Conservation (phyloP, 2,329 filamentous ascomycete genomes). For the Pseudonectria foliicola region DNA sequence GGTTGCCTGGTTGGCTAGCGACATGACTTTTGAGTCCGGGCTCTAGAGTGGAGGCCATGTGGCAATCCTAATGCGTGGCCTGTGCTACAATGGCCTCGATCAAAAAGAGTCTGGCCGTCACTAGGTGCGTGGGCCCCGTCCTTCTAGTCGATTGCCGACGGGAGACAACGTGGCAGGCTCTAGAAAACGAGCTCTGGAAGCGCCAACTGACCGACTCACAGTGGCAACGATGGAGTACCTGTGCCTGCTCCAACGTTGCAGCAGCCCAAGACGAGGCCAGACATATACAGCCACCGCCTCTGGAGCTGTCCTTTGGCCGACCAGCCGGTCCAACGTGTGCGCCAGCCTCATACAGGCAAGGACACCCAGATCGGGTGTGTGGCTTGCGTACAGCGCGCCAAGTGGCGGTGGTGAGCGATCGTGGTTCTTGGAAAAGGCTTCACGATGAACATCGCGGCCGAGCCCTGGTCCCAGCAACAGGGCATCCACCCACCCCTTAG, state of each 20-base stretch:
- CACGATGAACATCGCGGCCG: too few species aligned
- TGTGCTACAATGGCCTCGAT: too few species aligned
- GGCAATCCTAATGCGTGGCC: constrained; percentile 15
- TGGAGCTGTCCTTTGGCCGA: constrained; percentile 2
- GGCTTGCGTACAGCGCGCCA: constrained; percentile 6
- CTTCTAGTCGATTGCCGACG: constrained; percentile 11
- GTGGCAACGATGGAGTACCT: constrained; percentile 6
- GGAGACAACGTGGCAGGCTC: constrained; percentile 18
- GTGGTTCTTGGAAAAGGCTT: too few species aligned
- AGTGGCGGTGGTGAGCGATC: too few species aligned
- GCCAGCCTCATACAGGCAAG: constrained; percentile 8
- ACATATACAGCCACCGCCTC: neutral
- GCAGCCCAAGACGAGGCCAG: too few species aligned
- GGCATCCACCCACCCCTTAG: neutral
- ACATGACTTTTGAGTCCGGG: constrained; percentile 16
- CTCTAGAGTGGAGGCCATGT: constrained; percentile 15
- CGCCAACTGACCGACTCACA: constrained; percentile 10
- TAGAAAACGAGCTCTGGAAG: constrained; percentile 9
- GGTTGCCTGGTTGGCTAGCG: too few species aligned
- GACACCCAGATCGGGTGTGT: constrained; percentile 7
- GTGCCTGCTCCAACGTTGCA: too few species aligned
- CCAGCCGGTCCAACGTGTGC: constrained; percentile 7
- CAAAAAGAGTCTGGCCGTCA: too few species aligned
- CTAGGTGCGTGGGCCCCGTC: too few species aligned
- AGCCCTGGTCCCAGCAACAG: too few species aligned